A percentile compares a stretch with the other conserved stretches of the same genome.
These are phyloP conservation scores for Zygosaccharomyces bailii DNA, from an alignment of 805 yeast species.

Conservation along the genomic window DNA sequence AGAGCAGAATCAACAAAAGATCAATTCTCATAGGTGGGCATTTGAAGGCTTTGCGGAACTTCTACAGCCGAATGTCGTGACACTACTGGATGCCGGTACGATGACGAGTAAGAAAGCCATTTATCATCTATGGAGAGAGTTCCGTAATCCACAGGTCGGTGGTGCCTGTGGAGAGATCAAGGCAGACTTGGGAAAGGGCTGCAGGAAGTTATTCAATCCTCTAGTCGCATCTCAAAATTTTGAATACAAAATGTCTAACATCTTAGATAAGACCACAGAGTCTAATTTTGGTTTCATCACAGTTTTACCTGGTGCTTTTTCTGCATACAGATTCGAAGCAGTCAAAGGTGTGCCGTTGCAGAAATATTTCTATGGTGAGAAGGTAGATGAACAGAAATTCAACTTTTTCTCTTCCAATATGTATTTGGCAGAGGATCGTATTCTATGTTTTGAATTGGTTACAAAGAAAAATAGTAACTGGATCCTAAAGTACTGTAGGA, in stretches of 20 bases:
- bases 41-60: conserved; percentile 87
- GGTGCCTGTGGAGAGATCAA: conserved; percentile 98
- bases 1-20: conserved; percentile 83
- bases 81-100: conserved; percentile 91
- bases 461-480: conserved; percentile 73
- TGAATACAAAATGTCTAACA: conserved; percentile 93
- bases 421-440: conserved; percentile 97
- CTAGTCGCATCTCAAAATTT: conserved; percentile 94
- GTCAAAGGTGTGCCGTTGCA: conserved; percentile 80
- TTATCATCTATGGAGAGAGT: conserved; percentile 86
- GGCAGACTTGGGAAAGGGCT: conserved; percentile 69
- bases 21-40: conserved; percentile 96
- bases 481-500: conserved; percentile 78
- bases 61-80: conserved; percentile 76
- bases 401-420: conserved; percentile 92
- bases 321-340: conserved; percentile 87
- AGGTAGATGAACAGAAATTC: conserved; percentile 57
- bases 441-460: conserved; percentile 91
- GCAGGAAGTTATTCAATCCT: conserved; percentile 65
- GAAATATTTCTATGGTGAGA: conserved; percentile 90
- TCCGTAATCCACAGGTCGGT: conserved; percentile 74
- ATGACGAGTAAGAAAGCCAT: conserved; percentile 81
- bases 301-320: conserved; percentile 94
- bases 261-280: conserved; percentile 93
- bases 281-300: conserved; percentile 91